Base-by-base conservation (phyloP, 2,329 filamentous ascomycete genomes). In the Xylaria multiplex region DNA sequence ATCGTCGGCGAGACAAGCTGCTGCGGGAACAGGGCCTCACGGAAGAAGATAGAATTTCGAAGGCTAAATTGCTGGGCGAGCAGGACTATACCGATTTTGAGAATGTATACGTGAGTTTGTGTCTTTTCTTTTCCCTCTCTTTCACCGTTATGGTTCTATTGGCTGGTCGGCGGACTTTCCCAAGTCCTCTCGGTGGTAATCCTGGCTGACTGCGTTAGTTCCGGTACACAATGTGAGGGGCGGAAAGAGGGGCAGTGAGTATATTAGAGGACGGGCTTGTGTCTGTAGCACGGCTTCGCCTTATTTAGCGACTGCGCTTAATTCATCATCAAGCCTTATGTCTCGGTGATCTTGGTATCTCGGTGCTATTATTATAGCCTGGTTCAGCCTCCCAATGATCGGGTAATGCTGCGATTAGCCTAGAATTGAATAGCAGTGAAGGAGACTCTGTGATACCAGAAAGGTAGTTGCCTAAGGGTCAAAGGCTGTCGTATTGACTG, bases 71-170 rank as follows among this genome's bases (percentile, higher is more conserved):
- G 42, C 67, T 79, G 7, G 79, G 79, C 14, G 77, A 79, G 66
- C 72, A 77, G 35, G 79, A 80, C 30, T 72, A 67, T 11, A 81
- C 79, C 0, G 79, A 81, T 64, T 76, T 79, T 24, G 70, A 79
- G 66, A 81, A 81, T 55, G 72, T 74, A 13, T 79, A 80, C 59
- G 76, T 80, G 55, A 76, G 74, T 68, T 42, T 9, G 16, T 11
- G 42, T 53, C 13, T 35, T 19, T 35, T 1, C 37, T 40, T 5
- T 50, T 27, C 9, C n/a, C 35, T 2, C 46, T 32, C 22, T 56
- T 40, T n/a, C 7, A 6, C 1, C 5, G 30, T 49, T 16, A 16
- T 42, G 14, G 1, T 40, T n/a, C 24, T 45, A 11, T 57, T 14
- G 2, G 16, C 6, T 2, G 14, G 4, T 11, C 16, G 16, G 11